Conservation (phyloP, 2,329 filamentous ascomycete genomes). For the Botrytis medusae region DNA sequence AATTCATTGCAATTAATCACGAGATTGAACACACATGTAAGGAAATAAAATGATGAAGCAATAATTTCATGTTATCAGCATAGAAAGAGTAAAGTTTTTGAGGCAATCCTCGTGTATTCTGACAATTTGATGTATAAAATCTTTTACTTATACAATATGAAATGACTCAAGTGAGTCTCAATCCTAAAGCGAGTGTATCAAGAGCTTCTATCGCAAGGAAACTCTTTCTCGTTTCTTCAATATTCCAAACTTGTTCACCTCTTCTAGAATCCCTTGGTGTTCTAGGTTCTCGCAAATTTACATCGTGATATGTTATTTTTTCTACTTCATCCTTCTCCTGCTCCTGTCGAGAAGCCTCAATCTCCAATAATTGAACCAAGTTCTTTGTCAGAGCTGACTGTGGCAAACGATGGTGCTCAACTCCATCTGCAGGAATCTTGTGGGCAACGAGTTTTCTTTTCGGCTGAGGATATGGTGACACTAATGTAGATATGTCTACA, state of each 20-base stretch:
- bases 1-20: not conserved
- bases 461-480: not conserved
- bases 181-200: not conserved
- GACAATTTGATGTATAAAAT: not conserved
- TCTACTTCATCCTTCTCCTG: not conserved
- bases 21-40: not conserved
- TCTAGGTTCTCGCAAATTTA: not conserved
- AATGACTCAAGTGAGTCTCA: slow-evolving; percentile 1
- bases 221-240: not conserved
- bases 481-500: slow-evolving; percentile 3
- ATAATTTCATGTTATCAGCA: not conserved
- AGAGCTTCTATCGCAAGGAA: not conserved
- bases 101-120: not conserved
- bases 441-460: not conserved
- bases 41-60: not conserved
- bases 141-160: not conserved
- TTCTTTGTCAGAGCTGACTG: not conserved
- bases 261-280: not conserved
- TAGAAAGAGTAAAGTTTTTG: no score
- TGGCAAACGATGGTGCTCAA: not conserved
- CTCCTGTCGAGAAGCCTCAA: not conserved
- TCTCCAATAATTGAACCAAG: not conserved
- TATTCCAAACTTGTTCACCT: slow-evolving; percentile 9
- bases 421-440: no score
- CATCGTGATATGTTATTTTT: not conserved